A percentile compares a stretch with the other conserved stretches of the same genome.
phyloP scores from a whole-genome alignment of 371 early-diverging fungal genomes.

The Funneliformis caledonium region DNA sequence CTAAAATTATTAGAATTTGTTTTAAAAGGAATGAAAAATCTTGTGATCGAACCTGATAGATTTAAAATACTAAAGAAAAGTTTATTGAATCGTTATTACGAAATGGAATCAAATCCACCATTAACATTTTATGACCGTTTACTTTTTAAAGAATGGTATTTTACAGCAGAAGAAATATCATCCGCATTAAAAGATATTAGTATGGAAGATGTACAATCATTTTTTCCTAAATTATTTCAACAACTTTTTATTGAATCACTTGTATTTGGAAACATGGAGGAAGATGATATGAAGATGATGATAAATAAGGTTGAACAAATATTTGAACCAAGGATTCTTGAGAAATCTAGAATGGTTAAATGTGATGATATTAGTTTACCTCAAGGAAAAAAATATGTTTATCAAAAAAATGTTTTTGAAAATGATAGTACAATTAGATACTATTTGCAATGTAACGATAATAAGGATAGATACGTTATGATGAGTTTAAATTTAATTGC shows the following conservation, averaged over 20 bases:
- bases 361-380: constrained; percentile 68
- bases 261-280: constrained; percentile 79
- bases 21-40: constrained; percentile 66
- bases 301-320: constrained; percentile 56
- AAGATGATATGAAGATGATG: constrained; percentile 62
- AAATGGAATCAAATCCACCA: constrained; percentile 74
- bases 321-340: constrained; percentile 63
- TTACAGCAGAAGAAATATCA: constrained; percentile 87
- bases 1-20: constrained; percentile 71
- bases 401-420: constrained; percentile 70
- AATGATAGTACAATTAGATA: constrained; percentile 86
- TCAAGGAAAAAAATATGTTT: constrained; percentile 52
- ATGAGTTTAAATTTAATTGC: constrained; percentile 69
- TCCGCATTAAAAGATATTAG: constrained; percentile 43
- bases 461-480: constrained; percentile 59
- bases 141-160: constrained; percentile 73
- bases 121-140: constrained; percentile 75
- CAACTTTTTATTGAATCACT: constrained; percentile 70
- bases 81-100: constrained; percentile 39
- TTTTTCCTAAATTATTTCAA: constrained; percentile 17
- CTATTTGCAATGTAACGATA: constrained; percentile 59
- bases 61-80: constrained; percentile 79
- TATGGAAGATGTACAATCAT: constrained; percentile 13
- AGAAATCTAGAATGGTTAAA: constrained; percentile 60
- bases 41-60: constrained; percentile 67